Conservation (phyloP, 1,284 basidiomycete genomes). For the Boletus mariae region DNA sequence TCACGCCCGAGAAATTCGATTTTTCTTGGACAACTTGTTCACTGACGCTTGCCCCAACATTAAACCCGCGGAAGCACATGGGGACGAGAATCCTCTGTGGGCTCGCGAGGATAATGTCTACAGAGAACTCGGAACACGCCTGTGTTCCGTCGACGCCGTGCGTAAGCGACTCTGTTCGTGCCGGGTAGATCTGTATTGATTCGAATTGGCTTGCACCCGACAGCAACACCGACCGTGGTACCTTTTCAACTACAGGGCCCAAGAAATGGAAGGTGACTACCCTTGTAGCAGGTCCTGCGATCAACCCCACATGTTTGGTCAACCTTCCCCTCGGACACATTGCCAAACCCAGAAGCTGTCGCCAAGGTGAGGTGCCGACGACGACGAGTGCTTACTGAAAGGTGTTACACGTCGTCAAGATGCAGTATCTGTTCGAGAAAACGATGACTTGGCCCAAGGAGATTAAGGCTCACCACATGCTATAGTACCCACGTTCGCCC, state of each 20-base stretch:
- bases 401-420: too few species aligned
- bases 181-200: background rate
- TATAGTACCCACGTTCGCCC: too few species aligned
- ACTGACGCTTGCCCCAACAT: background rate
- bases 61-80: slow-evolving; percentile 4
- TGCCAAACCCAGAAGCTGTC: too few species aligned
- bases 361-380: too few species aligned
- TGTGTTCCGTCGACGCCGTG: slow-evolving; percentile 12
- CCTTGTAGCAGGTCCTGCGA: slow-evolving; percentile 20
- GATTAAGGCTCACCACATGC: too few species aligned
- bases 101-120: slow-evolving; percentile 15
- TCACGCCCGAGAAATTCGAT: background rate
- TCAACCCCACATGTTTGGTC: slow-evolving; percentile 1
- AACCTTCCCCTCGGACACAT: too few species aligned
- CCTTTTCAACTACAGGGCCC: slow-evolving; percentile 10
- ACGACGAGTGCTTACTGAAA: too few species aligned
- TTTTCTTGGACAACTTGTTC: background rate
- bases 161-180: slow-evolving; percentile 5
- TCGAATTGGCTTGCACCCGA: background rate
- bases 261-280: slow-evolving; percentile 17
- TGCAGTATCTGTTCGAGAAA: too few species aligned
- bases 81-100: slow-evolving; percentile 20
- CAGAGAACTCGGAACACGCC: slow-evolving; percentile 15
- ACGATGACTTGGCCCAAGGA: too few species aligned
- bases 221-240: slow-evolving; percentile 24